These are phyloP conservation scores for Neoboletus brunneissimus DNA, from an alignment of 768 basidiomycete genomes.

Conservation along the genomic window DNA sequence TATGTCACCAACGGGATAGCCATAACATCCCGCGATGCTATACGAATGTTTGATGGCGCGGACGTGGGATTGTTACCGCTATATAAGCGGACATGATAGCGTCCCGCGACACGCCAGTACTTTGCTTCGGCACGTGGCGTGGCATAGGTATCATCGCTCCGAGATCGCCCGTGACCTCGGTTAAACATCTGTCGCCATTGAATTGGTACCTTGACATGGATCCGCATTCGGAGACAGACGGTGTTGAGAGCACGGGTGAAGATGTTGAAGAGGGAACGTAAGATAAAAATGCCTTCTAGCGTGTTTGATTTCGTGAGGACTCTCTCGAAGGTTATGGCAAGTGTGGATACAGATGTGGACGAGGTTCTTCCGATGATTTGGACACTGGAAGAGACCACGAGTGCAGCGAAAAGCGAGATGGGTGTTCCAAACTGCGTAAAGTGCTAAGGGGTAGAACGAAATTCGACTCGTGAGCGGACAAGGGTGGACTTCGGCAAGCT, in stretches of 20 bases:
- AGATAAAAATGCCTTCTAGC: background rate
- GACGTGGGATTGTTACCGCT: conserved; percentile 11
- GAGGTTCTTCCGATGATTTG: conserved; percentile 2
- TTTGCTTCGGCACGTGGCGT: conserved; percentile 25
- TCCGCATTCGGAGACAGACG: conserved; percentile 15
- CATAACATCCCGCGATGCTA: conserved; percentile 2
- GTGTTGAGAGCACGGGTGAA: conserved; percentile 15
- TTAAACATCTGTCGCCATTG: conserved; percentile 9
- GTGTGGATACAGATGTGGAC: background rate
- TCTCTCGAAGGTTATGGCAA: conserved; percentile 6
- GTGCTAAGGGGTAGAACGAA: background rate
- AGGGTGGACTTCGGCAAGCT: background rate
- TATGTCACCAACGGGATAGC: conserved; percentile 30
- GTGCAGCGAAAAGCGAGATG: conserved; percentile 1
- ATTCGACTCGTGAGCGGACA: background rate
- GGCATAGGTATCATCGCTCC: conserved; percentile 17
- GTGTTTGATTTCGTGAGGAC: background rate
- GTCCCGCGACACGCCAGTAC: conserved; percentile 33
- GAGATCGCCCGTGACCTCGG: background rate
- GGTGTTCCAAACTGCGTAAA: conserved; percentile 2
- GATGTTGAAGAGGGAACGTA: conserved; percentile 6
- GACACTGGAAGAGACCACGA: conserved; percentile 12
- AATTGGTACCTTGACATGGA: conserved; percentile 5
- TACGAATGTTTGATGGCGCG: background rate
- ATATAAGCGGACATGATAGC: conserved; percentile 28